These are phyloP conservation scores for Cyclotella atomus DNA, from an alignment of 108 stramenopile species.

Conservation along the genomic window DNA sequence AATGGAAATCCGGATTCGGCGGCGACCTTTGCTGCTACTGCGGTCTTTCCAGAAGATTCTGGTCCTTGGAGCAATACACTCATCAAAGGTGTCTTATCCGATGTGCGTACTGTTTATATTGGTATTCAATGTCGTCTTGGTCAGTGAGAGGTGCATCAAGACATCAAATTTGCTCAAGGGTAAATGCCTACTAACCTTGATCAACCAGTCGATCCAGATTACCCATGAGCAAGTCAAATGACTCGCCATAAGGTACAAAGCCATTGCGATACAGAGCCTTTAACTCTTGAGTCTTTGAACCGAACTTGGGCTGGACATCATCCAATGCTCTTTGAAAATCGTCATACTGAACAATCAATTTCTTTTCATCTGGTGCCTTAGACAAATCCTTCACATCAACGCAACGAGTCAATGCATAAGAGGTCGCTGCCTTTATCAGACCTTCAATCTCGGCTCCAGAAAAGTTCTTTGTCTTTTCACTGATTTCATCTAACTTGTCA, in stretches of 20 bases:
- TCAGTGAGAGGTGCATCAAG: neutral
- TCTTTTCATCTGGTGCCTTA: constrained; percentile 89
- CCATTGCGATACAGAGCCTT: constrained; percentile 93
- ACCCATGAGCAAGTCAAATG: constrained; percentile 82
- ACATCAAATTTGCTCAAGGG: too few relatives aligned
- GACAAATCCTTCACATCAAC: constrained; percentile 92
- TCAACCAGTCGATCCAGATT: constrained; percentile 90
- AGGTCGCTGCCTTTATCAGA: constrained; percentile 95
- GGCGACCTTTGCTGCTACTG: constrained; percentile 94
- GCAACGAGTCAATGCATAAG: constrained; percentile 91
- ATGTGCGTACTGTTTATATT: constrained; percentile 54
- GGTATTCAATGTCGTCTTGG: neutral
- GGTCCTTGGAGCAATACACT: constrained; percentile 91
- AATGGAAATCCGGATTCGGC: constrained; percentile 95
- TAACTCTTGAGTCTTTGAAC: constrained; percentile 90
- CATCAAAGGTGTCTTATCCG: constrained; percentile 93
- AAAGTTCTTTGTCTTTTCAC: constrained; percentile 95
- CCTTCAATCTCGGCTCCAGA: constrained; percentile 99
- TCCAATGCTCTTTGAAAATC: constrained; percentile 91
- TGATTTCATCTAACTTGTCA: constrained; percentile 77
- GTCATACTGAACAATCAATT: constrained; percentile 75
- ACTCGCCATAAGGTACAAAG: constrained; percentile 92
- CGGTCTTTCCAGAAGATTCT: constrained; percentile 93
- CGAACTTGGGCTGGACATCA: constrained; percentile 96
- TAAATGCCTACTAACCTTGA: constrained; percentile 72